Conservation (phyloP, 208 protist genomes). For the Phytomonas sp. region DNA sequence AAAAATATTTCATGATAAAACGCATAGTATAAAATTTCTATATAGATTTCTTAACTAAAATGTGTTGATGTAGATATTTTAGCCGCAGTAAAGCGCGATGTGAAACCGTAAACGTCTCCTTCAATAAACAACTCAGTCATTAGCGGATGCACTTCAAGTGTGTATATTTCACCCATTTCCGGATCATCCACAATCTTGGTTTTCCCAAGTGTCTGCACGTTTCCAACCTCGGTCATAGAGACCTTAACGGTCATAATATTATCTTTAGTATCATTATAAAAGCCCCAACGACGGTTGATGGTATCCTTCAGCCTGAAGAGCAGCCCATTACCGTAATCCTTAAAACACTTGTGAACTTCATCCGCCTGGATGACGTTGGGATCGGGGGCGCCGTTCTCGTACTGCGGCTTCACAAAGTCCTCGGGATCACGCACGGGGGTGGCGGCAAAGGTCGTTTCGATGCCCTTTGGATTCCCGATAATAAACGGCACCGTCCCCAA, state of each 20-base stretch:
- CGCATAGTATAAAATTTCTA: neutral
- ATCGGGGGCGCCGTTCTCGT: conserved; percentile 43
- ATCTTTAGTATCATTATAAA: conserved; percentile 74
- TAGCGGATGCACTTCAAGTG: conserved; percentile 42
- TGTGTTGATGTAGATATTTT: neutral
- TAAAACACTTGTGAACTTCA: conserved; percentile 68
- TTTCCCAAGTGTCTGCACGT: conserved; percentile 32
- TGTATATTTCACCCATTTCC: conserved; percentile 34
- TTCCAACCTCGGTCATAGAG: conserved; percentile 22
- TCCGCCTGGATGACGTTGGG: conserved; percentile 24
- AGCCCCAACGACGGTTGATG: conserved; percentile 34
- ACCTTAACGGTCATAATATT: conserved; percentile 40
- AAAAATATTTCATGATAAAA: neutral
- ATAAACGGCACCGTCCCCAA: conserved; percentile 53
- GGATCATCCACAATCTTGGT: conserved; percentile 23
- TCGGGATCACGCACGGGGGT: conserved; percentile 19
- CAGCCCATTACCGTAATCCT: conserved; percentile 66
- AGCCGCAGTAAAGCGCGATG: conserved; percentile 54
- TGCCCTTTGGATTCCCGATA: conserved; percentile 33
- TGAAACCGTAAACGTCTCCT: conserved; percentile 48
- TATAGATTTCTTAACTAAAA: neutral
- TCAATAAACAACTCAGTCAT: conserved; percentile 51
- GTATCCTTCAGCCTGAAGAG: conserved; percentile 68
- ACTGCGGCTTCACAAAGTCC: conserved; percentile 16
- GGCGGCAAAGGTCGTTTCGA: conserved; percentile 50